Evolutionary conservation across 2,329 filamentous ascomycete genomes (phyloP).

Genomic region (Pleomassaria siparia): DNA sequence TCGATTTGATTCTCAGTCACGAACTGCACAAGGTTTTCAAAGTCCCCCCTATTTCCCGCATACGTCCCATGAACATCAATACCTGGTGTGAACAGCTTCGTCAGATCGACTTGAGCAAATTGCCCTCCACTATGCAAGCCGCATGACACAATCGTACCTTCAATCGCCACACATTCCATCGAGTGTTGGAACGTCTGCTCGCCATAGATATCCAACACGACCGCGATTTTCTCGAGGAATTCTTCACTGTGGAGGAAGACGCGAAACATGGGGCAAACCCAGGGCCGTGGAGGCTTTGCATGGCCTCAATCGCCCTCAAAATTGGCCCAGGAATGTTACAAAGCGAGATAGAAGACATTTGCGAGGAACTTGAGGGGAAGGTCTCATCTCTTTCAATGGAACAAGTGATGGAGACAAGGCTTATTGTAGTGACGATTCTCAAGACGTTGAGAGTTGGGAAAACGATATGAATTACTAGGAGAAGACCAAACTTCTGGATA

Average conservation of each 20-base stretch:
- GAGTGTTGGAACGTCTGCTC: slow-evolving; percentile 16
- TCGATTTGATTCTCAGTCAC: slow-evolving; percentile 16
- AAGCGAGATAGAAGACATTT: not conserved
- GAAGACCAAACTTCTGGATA: not conserved
- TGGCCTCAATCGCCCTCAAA: slow-evolving; percentile 5
- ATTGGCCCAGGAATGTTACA: not conserved
- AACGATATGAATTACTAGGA: not conserved
- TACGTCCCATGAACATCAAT: slow-evolving; percentile 18
- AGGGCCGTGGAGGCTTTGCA: slow-evolving; percentile 6
- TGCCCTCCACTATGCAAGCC: slow-evolving; percentile 16
- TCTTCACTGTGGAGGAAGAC: slow-evolving; percentile 13
- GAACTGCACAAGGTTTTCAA: slow-evolving; percentile 17
- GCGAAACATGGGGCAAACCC: slow-evolving; percentile 5
- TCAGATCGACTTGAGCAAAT: slow-evolving; percentile 13
- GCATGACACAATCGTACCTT: slow-evolving; percentile 18
- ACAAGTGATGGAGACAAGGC: not conserved
- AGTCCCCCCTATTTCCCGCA: slow-evolving; percentile 16
- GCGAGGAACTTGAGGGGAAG: not conserved
- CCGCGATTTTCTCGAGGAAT: slow-evolving; percentile 17
- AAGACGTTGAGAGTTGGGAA: not conserved
- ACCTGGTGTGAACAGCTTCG: slow-evolving; percentile 15
- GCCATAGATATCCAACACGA: slow-evolving; percentile 20
- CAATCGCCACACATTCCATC: slow-evolving; percentile 15
- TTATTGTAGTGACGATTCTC: not conserved
- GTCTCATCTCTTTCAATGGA: not conserved